Evolutionary conservation across 352 stramenopile genomes (phyloP), one percentile per base, ranked within the genome.

Genomic region (Thraustochytrium sp.): DNA sequence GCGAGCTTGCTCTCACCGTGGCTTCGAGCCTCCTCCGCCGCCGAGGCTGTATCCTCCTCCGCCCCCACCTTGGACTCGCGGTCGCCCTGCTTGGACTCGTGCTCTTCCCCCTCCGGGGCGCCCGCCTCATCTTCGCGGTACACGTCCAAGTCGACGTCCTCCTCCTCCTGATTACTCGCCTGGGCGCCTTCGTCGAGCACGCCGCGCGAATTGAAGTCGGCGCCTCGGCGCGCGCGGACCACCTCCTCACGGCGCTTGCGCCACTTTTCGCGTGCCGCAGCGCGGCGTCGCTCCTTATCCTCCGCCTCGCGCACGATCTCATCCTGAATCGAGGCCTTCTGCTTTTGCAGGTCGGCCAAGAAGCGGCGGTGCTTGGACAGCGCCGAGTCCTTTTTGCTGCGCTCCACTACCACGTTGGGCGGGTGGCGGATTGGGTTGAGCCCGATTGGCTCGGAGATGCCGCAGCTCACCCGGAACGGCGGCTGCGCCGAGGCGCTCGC

Each of bases 301-400:
- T 83, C 13, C n/a, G 37, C 59, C 46, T 76, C 44, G 0, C 49
- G 34, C n/a, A 44, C 31, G 29, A 84, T 44, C 31, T 75, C 89
- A 37, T 92, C 86, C 73, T 94, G 89, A 31, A 95, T 85, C 48
- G 89, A 87, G 77, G 80, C 59, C 29, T 91, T 91, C 77, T 95
- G 92, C 76, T 93, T 93, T 48, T 95, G 91, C n/a, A 95, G 89
- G 68, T 95, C 91, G 64, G 92, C 85, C 11, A 95, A 87, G 90
- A 91, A 95, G 68, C 93, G 93, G 64, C 92, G 92, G 86, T 96
- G 92, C 86, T 94, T 95, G 53, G 90, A 94, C n/a, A 96, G 72
- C 46, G 91, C 92, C 76, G 92, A 94, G 85, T 94, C 91, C 86
- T 94, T 95, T 86, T 95, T 95, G 87, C 94, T 91, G 73, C 92